Percentiles rank a stretch among this genome's conserved stretches.
Evolutionary conservation across 208 protist species (phyloP).

Genomic region (Leishmania martiniquensis): DNA sequence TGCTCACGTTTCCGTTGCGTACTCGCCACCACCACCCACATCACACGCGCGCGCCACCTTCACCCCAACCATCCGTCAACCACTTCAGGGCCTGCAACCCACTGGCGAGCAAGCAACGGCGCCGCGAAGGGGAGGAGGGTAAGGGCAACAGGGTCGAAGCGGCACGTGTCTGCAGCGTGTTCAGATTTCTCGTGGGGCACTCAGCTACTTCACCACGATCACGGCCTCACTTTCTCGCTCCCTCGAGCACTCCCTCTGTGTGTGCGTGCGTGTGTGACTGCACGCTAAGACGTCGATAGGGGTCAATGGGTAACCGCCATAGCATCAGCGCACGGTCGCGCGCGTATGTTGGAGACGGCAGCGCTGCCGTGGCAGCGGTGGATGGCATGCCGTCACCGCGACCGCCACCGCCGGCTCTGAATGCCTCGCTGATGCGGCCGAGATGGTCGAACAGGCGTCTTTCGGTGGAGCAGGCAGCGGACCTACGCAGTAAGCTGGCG

Average conservation of each 20-base stretch:
- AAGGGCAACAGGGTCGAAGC: not conserved
- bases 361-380: not conserved
- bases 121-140: not conserved
- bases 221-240: not conserved
- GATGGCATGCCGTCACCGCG: not conserved
- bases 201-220: not conserved
- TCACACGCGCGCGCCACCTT: not conserved
- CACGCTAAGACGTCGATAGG: not conserved
- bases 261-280: slow-evolving; percentile 2
- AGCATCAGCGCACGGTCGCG: slow-evolving; percentile 7
- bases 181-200: not conserved
- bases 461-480: not conserved
- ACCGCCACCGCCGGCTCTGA: too few species aligned
- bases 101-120: not conserved
- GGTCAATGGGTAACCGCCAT: slow-evolving; percentile 13
- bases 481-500: not conserved
- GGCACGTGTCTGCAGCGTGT: not conserved
- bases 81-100: too few species aligned
- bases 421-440: not conserved
- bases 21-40: not conserved
- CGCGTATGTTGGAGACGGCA: not conserved
- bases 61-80: too few species aligned
- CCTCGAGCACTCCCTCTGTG: not conserved
- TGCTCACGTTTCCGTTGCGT: not conserved
- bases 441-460: not conserved